phyloP scores from a whole-genome alignment of 768 basidiomycete genomes.

The Lactifluus subvellereus region DNA sequence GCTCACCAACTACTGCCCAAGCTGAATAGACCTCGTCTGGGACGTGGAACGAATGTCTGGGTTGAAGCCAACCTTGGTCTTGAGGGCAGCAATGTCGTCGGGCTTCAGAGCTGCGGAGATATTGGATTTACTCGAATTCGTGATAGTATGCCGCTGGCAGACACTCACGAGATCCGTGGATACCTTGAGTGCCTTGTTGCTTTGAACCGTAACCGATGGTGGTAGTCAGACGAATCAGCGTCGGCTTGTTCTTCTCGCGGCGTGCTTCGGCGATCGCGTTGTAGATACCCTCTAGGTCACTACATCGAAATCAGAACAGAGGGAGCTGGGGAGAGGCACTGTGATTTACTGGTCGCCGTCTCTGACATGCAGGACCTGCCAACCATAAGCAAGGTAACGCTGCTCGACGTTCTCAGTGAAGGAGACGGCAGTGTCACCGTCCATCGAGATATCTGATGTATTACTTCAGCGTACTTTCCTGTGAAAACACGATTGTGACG shows the following conservation, averaged over 20 bases:
- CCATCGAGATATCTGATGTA: constrained; percentile 82
- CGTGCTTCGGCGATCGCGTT: constrained; percentile 74
- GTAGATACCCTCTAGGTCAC: constrained; percentile 73
- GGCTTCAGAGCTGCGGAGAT: constrained; percentile 69
- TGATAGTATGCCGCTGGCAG: neutral
- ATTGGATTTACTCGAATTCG: constrained; percentile 14
- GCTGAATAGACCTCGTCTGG: constrained; percentile 64
- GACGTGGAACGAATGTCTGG: constrained; percentile 72
- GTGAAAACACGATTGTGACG: constrained; percentile 29
- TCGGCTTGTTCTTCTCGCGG: constrained; percentile 74
- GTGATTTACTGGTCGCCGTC: constrained; percentile 58
- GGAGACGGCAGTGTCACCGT: constrained; percentile 85
- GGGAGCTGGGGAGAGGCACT: neutral
- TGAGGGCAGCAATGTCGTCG: constrained; percentile 80
- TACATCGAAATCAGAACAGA: constrained; percentile 29
- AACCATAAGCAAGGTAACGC: constrained; percentile 87
- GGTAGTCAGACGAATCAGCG: constrained; percentile 78
- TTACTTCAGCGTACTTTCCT: constrained; percentile 15
- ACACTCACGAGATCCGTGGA: constrained; percentile 85
- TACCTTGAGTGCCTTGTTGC: constrained; percentile 88
- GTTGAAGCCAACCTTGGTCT: constrained; percentile 80
- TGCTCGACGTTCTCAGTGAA: constrained; percentile 93
- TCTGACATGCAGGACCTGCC: constrained; percentile 85
- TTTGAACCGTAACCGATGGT: constrained; percentile 94
- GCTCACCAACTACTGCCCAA: constrained; percentile 61